phyloP scores from a whole-genome alignment of 1,284 basidiomycete genomes.

The Cystobasidium slooffiae region DNA sequence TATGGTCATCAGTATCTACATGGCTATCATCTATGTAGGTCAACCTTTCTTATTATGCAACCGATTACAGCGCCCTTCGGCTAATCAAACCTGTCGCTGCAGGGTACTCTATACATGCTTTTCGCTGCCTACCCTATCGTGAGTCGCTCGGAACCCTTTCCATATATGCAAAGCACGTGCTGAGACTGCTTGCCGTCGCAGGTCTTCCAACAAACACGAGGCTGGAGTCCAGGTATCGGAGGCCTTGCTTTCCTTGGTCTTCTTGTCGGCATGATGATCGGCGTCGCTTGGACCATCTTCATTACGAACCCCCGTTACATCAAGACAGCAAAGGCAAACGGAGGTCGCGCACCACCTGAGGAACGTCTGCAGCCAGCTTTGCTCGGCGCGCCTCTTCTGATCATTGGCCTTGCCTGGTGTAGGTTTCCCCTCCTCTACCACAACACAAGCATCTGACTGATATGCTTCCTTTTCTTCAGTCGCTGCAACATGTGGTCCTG shows the following conservation, averaged over 20 bases:
- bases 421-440: background rate
- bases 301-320: conserved; percentile 49
- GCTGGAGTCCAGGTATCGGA: conserved; percentile 47
- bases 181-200: background rate
- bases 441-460: background rate
- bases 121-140: conserved; percentile 43
- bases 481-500: conserved; percentile 56
- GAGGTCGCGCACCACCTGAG: conserved; percentile 47
- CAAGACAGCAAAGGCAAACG: conserved; percentile 45
- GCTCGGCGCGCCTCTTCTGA: conserved; percentile 55
- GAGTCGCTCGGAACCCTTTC: background rate
- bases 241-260: conserved; percentile 49
- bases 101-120: conserved; percentile 24
- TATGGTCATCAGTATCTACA: conserved; percentile 48
- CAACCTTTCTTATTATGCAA: background rate
- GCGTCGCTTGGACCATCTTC: conserved; percentile 46
- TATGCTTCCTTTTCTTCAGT: conserved; percentile 39
- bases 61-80: background rate
- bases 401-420: conserved; percentile 57
- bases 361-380: conserved; percentile 48
- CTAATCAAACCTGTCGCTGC: background rate
- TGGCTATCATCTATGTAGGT: conserved; percentile 58
- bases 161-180: background rate
- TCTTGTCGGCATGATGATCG: conserved; percentile 43
- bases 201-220: conserved; percentile 47